Conservation (phyloP, 352 stramenopile genomes). For the Phytophthora capsici region DNA sequence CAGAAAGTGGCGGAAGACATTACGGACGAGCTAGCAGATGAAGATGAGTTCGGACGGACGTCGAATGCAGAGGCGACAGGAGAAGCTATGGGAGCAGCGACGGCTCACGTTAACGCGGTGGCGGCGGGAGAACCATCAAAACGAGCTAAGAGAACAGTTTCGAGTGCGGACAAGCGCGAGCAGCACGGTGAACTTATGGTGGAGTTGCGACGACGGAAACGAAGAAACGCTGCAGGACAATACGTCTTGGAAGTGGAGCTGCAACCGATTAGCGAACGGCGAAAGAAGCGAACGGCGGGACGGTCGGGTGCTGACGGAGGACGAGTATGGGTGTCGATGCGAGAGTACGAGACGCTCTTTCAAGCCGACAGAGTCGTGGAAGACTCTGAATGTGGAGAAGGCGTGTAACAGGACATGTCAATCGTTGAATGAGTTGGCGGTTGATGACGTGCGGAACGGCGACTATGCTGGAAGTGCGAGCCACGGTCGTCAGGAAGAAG, state of each 20-base stretch:
- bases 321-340: neutral
- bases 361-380: conserved; percentile 14
- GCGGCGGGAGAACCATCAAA: neutral
- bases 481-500: no score
- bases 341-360: no score
- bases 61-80: neutral
- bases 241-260: conserved; percentile 6
- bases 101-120: neutral
- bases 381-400: conserved; percentile 2
- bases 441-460: no score
- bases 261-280: neutral
- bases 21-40: neutral
- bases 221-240: conserved; percentile 1
- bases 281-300: neutral
- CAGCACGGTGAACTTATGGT: neutral
- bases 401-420: conserved; percentile 10
- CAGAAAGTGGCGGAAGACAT: neutral
- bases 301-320: neutral
- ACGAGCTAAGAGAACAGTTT: neutral
- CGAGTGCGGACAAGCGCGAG: neutral
- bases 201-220: neutral
- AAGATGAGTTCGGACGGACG: neutral
- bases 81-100: neutral
- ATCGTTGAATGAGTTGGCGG: no score
- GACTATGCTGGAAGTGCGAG: no score